phyloP scores from a whole-genome alignment of 345 rosid genomes.

The Salix caprea region DNA sequence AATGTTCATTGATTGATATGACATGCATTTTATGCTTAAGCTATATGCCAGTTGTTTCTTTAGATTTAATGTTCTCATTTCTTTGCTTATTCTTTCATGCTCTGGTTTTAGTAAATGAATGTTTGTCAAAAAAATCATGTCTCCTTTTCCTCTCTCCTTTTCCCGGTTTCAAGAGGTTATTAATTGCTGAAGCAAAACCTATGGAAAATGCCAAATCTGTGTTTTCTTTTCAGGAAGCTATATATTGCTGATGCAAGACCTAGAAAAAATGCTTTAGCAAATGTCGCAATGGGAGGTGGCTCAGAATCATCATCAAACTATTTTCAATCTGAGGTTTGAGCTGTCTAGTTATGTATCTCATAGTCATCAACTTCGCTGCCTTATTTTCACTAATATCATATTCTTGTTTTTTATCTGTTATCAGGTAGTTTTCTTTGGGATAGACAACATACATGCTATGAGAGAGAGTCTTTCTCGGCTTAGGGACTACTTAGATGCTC shows the following conservation, averaged over 20 bases:
- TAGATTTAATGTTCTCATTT: neutral
- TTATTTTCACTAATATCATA: conserved; percentile 11
- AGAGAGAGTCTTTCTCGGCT: conserved; percentile 95
- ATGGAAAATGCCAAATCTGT: neutral
- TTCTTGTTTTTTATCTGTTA: conserved; percentile 13
- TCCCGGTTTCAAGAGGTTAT: neutral
- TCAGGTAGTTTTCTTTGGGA: conserved; percentile 95
- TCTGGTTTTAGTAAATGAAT: neutral
- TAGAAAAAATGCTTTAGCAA: conserved; percentile 95
- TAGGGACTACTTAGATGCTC: conserved; percentile 92
- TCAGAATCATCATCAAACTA: conserved; percentile 96
- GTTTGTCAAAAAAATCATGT: neutral
- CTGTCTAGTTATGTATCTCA: conserved; percentile 15
- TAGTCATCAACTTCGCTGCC: conserved; percentile 9
- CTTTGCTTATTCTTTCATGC: neutral
- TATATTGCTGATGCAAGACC: conserved; percentile 99
- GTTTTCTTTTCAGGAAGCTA: conserved; percentile 59
- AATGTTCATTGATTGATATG: neutral
- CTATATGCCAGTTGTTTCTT: neutral
- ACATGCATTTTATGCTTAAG: neutral
- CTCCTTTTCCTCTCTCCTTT: neutral
- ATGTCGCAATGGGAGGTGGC: conserved; percentile 99
- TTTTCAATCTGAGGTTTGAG: conserved; percentile 80
- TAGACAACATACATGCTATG: conserved; percentile 99
- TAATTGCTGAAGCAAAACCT: neutral